These are phyloP conservation scores for Lolium multiflorum DNA, from an alignment of 176 grass and related monocot genomes.

Conservation along the genomic window DNA sequence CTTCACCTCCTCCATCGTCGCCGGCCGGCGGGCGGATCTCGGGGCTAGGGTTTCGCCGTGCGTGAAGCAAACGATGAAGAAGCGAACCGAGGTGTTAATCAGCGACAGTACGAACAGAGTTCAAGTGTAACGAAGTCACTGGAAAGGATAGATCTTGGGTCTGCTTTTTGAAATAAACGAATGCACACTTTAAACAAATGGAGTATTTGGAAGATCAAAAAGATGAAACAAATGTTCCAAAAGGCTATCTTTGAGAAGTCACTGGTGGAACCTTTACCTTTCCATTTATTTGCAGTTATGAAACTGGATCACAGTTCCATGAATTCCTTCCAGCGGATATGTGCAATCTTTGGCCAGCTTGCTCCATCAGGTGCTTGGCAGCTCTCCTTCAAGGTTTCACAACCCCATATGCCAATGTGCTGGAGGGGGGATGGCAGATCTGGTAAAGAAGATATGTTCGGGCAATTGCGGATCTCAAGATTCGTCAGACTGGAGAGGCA, in stretches of 20 bases:
- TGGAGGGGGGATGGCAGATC: not conserved
- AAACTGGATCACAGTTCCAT: not conserved
- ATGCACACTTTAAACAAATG: too few species aligned
- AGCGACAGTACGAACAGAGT: too few species aligned
- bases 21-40: conserved; percentile 18
- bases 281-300: not conserved
- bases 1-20: conserved; percentile 85
- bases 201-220: too few species aligned
- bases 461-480: rapidly evolving
- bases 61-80: too few species aligned
- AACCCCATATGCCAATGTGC: rapidly evolving
- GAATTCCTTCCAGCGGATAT: conserved; percentile 10
- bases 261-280: not conserved
- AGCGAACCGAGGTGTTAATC: too few species aligned
- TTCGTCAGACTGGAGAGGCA: not conserved
- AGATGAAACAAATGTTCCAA: not conserved
- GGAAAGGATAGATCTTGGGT: too few species aligned
- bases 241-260: not conserved
- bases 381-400: not conserved
- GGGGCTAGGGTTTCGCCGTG: conserved; percentile 53
- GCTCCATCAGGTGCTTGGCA: conserved; percentile 24
- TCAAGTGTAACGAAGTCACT: too few species aligned
- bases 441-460: conserved; percentile 27
- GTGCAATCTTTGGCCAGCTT: conserved; percentile 30
- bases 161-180: too few species aligned